Base-by-base conservation (phyloP, 1,284 basidiomycete genomes). In the Cutaneotrichosporon mucoides region DNA sequence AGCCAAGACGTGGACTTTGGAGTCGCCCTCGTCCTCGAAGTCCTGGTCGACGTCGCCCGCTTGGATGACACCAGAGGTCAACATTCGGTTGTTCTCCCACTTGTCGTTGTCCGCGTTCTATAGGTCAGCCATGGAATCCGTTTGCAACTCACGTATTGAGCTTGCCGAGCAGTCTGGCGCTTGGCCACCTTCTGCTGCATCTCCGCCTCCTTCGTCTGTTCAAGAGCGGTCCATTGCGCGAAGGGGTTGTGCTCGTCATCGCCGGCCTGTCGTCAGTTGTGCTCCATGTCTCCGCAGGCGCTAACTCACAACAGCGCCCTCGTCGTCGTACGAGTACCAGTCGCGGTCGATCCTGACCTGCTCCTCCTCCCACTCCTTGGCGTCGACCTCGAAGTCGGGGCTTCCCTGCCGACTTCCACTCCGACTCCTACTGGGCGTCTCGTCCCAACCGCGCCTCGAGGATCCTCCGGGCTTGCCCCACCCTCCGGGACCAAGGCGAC, bases 31-130 rank as follows among this genome's bases (percentile, higher is more conserved):
- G 71, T 95, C 93, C 69, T 96, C 92, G 86, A 82, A 92, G 85
- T 77, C 96, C 33, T 83, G 82, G 73, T 99, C 93, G 46, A 99
- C 83, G 10, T 86, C 83, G 63, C 86, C 88, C 37, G 90, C 86
- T 5, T 90, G 90, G 1, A 90, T 90, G 12, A 98, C 88, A 70
- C 96, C 96, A 10, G 94, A 97, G 0, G 90, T 92, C 10, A 93
- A 83, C 87, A 99, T 92, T 71, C 94, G 89, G 71, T 99, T 98
- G 6, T 89, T 90, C 81, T 99, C 96, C 96, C 96, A 99, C 1
- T 95, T 81, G 68, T 99, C 95, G 68, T 94, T 95, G 75, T 99
- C 96, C 24, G 91, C 91, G 68, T 97, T 97, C 89, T 93, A 70
- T 24, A 2, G 0, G 47, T 66, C 44, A 66, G 59, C 46, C 11